Evolutionary conservation across 371 early-diverging fungal species (phyloP), one percentile per base, ranked within the genome.

Genomic region (Mortierella sp.): DNA sequence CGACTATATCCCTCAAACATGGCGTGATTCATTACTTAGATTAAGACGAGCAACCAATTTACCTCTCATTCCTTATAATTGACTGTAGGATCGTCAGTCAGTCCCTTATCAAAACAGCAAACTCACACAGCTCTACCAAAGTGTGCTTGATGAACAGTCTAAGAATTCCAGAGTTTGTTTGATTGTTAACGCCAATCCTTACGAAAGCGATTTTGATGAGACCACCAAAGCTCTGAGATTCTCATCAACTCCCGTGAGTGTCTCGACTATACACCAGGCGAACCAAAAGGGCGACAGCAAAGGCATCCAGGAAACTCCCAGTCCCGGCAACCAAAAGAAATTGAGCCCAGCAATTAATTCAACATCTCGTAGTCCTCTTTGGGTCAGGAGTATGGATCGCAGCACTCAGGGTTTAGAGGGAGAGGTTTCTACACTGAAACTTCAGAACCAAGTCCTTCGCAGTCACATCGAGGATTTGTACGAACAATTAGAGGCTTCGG

Each of bases 81-180:
- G 28, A 39, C 28, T 47, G 16, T n/a, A 90, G 88, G 83, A 70
- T 30, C 83, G 60, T 45, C 85, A 84, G 3, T 83, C 90, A 26
- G 93, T 94, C 4, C 94, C 94, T 8, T 94, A 89, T 69, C 85
- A 90, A 9, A 92, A 91, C 67, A 90, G 91, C 73, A 93, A 93
- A 67, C 78, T 94, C 39, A 94, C 94, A 0, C 87, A 91, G 47
- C 78, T 93, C 20, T 91, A 93, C 68, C 91, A 93, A 77, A 89
- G 90, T 18, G 88, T 90, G 9, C 88, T 93, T 47, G 89, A 90
- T 43, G 92, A 91, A 3, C 24, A 62, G 3, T 43, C 70, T 16
- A 39, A 40, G 4, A 91, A 91, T 63, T 91, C 92, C 0, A 90
- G 88, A 64, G 91, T 93, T 0, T 87, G 89, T 61, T 87, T 94